Evolutionary conservation across 1,284 basidiomycete species (phyloP).

Genomic region (Malassezia equina): DNA sequence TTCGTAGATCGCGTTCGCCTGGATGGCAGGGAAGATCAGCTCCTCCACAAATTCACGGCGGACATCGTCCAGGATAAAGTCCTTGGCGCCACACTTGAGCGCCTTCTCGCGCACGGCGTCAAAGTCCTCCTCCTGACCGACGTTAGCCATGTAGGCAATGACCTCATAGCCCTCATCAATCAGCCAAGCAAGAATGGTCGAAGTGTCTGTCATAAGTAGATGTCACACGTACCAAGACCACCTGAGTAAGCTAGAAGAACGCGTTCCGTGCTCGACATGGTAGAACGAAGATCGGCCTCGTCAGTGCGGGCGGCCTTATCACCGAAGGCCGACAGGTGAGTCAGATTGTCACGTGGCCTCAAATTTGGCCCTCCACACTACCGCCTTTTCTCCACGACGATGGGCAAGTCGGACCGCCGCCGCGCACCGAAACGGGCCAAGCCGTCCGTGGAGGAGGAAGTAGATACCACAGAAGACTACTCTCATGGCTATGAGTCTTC

Average conservation of each 20-base stretch:
- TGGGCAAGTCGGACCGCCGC: conserved; percentile 12
- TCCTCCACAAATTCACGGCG: conserved; percentile 91
- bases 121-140: conserved; percentile 98
- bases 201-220: conserved; percentile 33
- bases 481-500: not conserved
- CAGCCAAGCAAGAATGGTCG: conserved; percentile 48
- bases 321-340: not conserved
- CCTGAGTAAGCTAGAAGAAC: conserved; percentile 94
- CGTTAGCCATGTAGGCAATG: conserved; percentile 96
- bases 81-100: conserved; percentile 79
- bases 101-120: conserved; percentile 86
- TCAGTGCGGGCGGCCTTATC: not conserved
- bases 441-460: not conserved
- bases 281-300: not conserved
- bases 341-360: conserved; percentile 5
- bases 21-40: conserved; percentile 89
- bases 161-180: conserved; percentile 97
- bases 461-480: not conserved
- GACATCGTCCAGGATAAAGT: conserved; percentile 88
- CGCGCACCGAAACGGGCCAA: conserved; percentile 15
- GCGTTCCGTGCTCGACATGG: conserved; percentile 56
- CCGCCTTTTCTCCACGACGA: not conserved
- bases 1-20: conserved; percentile 99
- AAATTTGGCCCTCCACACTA: not conserved
- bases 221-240: conserved; percentile 69